Evolutionary conservation across 306 rosid genomes (phyloP).

Genomic region (Luffa aegyptiaca): DNA sequence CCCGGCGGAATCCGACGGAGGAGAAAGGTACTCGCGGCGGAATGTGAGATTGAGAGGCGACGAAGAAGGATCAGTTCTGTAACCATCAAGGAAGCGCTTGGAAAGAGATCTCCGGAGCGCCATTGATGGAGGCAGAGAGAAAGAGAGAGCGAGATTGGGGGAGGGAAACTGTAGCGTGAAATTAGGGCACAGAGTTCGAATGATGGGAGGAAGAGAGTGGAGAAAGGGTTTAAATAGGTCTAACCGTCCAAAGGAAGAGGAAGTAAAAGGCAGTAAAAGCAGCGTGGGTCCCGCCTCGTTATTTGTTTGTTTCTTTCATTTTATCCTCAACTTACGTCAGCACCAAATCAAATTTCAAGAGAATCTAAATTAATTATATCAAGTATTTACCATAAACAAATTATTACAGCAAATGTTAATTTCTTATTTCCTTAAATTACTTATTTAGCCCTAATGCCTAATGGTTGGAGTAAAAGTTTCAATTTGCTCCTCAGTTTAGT

Average conservation of each 20-base stretch:
- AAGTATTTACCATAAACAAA: background rate
- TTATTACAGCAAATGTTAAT: background rate
- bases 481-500: no score
- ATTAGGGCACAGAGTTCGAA: background rate
- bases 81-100: conserved; percentile 20
- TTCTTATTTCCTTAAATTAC: background rate
- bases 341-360: background rate
- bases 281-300: background rate
- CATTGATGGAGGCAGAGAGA: conserved; percentile 25
- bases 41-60: conserved; percentile 10
- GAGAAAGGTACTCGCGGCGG: conserved; percentile 30
- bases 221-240: background rate
- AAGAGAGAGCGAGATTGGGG: background rate
- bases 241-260: background rate
- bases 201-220: background rate
- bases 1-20: conserved; percentile 20
- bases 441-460: background rate
- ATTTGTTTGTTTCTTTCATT: background rate
- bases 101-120: conserved; percentile 45
- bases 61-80: conserved; percentile 8
- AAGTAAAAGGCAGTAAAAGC: background rate
- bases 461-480: no score
- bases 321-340: background rate
- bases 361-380: background rate
- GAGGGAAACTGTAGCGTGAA: background rate